These are phyloP conservation scores for Ceratonia siliqua DNA, from an alignment of 306 rosid species.

Conservation along the genomic window DNA sequence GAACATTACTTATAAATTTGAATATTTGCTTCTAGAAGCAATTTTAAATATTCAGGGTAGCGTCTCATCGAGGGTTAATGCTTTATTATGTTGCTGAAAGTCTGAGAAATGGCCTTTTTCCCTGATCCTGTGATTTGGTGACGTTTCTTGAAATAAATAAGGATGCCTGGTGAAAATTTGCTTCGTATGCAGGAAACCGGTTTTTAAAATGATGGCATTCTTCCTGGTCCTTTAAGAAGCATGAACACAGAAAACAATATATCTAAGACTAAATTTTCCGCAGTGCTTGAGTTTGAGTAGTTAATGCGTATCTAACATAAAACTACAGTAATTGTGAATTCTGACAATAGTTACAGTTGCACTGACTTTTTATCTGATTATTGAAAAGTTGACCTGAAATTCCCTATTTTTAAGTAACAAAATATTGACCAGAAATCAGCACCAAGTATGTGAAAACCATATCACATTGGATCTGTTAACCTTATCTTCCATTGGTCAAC, in stretches of 20 bases:
- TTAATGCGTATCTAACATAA: conserved; percentile 5
- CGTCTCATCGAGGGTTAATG: background rate
- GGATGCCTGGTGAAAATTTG: background rate
- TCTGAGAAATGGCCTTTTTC: background rate
- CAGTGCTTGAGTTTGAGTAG: background rate
- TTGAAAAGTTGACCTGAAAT: too few relatives aligned
- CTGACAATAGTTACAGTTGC: background rate
- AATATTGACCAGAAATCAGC: background rate
- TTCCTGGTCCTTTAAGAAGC: background rate
- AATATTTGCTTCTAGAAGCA: background rate
- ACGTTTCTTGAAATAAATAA: background rate
- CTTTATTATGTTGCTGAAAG: background rate
- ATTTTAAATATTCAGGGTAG: background rate
- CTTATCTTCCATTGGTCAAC: too few relatives aligned
- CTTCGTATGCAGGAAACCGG: background rate
- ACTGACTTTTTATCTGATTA: conserved; percentile 29
- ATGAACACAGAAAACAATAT: too few relatives aligned
- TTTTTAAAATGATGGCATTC: background rate
- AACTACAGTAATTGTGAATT: background rate
- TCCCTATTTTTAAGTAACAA: too few relatives aligned
- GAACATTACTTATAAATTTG: background rate
- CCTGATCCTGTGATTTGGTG: background rate
- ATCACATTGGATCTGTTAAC: background rate
- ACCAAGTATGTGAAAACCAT: conserved; percentile 15
- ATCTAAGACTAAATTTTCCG: background rate